Conservation (phyloP, 2,329 filamentous ascomycete species). For the Ophiostoma quercus region DNA sequence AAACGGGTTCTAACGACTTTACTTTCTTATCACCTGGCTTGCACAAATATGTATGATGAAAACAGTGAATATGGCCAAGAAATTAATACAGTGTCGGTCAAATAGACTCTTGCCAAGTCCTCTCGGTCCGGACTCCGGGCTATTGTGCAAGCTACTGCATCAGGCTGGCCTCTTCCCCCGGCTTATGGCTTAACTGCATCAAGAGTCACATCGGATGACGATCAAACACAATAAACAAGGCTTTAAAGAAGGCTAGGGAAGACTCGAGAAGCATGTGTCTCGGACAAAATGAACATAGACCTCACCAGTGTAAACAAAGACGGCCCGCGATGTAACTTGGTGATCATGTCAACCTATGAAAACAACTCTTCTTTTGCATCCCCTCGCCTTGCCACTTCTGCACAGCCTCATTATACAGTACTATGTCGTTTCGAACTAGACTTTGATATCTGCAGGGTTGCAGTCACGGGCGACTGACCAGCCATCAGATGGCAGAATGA, state of each 20-base stretch:
- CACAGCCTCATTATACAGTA: not conserved
- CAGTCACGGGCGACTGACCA: not conserved
- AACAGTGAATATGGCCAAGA: too few species aligned
- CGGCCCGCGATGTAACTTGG: not conserved
- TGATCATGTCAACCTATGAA: not conserved
- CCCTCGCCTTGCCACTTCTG: not conserved
- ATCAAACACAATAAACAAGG: not conserved
- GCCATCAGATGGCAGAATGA: not conserved
- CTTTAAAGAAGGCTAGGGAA: not conserved
- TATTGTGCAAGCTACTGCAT: not conserved
- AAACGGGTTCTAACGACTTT: too few species aligned
- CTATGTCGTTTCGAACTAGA: not conserved
- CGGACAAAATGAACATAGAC: not conserved
- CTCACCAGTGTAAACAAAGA: not conserved
- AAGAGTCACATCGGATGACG: not conserved
- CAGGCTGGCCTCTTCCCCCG: not conserved
- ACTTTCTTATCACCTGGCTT: too few species aligned
- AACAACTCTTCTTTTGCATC: not conserved
- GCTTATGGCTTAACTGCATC: not conserved
- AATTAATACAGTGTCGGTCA: not conserved
- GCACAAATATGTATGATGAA: too few species aligned
- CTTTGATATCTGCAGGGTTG: not conserved
- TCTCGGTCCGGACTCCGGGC: not conserved
- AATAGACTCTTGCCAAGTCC: not conserved
- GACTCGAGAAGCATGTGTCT: slow-evolving; percentile 3